Evolutionary conservation across 2,329 filamentous ascomycete genomes (phyloP).

Genomic region (Cytospora leucostoma): DNA sequence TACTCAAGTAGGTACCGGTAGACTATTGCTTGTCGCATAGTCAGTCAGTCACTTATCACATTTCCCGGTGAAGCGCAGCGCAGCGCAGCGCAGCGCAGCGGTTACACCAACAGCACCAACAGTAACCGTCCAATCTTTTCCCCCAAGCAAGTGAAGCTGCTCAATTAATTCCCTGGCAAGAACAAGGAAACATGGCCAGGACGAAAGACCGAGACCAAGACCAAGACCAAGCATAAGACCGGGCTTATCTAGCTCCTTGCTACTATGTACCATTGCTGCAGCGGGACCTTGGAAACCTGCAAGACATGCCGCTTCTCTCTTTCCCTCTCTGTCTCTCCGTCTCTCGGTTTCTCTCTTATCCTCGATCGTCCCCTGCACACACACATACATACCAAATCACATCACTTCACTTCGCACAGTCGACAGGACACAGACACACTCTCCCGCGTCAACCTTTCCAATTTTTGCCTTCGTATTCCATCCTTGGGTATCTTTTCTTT

Average conservation of each 20-base stretch:
- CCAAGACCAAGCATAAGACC: neutral
- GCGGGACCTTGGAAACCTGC: neutral
- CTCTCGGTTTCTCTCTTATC: neutral
- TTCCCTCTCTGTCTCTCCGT: neutral
- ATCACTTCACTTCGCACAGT: neutral
- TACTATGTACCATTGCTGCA: neutral
- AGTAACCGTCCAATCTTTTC: neutral
- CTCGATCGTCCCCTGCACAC: neutral
- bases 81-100: too few relatives aligned
- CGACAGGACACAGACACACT: neutral
- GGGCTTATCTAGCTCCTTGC: neutral
- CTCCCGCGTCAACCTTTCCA: slow-evolving; percentile 12
- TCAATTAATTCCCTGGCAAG: neutral
- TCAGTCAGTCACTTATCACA: neutral
- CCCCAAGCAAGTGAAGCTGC: neutral
- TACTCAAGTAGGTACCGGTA: too few relatives aligned
- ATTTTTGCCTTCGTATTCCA: slow-evolving; percentile 15
- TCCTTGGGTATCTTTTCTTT: slow-evolving; percentile 1
- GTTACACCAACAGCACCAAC: neutral
- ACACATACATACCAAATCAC: neutral
- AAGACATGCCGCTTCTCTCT: neutral
- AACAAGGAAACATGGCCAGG: neutral
- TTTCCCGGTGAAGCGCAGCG: neutral
- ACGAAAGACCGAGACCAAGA: neutral
- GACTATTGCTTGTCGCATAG: neutral